Evolutionary conservation across 1,139 yeast species (phyloP), one percentile per base, ranked within the genome.

Genomic region (Blastobotrys ciferrii): DNA sequence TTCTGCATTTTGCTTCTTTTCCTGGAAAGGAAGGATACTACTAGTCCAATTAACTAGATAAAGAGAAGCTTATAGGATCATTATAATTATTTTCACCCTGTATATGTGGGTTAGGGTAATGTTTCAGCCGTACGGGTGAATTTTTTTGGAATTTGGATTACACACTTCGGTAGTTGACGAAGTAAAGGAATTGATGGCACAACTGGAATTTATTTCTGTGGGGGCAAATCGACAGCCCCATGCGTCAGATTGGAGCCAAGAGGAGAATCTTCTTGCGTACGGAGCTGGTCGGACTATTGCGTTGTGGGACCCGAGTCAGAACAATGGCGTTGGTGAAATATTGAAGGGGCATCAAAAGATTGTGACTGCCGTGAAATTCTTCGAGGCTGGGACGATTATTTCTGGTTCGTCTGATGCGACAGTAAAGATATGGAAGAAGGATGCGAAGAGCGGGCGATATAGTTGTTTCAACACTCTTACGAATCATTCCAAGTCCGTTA

Each of bases 191-290:
- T 28, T 19, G 28, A 7, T 36, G 28, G 5, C 28, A 9, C 28
- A 13, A 12, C 40, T 36, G 4, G 85, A 82, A 50, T 86, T 85
- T 38, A 72, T 84, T 6, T 82, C 87, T 57, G 73, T 82, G 13
- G 97, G 96, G 5, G 94, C 91, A 30, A 88, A 88, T 63, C 78
- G 80, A 55, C 91, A 85, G 59, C 76, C 85, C 9, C 80, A 77
- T 57, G 82, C 80, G 3, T 78, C 87, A 7, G 94, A 83, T 59
- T 79, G 76, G 61, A 72, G 74, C 54, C 53, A 64, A 0, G 51
- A 53, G 0, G 60, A 61, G 12, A 66, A 71, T 17, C 52, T 77
- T 3, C 74, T 86, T 7, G 96, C 95, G 0, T 88, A 72, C 66
- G 96, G 95, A 9, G 92, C 95, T 0, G 81, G 82, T 1, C 75